Conservation (phyloP, 169 alveolate genomes). For the Babesia divergens region DNA sequence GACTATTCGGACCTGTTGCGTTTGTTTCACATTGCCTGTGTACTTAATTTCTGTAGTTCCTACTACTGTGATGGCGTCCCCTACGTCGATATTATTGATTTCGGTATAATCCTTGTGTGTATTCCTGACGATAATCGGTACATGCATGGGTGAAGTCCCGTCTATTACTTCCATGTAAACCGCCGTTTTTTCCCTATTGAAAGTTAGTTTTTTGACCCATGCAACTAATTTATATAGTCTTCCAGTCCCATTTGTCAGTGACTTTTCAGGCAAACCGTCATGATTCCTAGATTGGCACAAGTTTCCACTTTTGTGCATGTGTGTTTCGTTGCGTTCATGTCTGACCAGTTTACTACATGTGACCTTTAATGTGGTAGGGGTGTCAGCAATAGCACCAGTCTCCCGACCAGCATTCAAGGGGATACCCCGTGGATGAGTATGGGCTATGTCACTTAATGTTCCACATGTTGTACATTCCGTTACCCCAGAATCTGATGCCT, state of each 20-base stretch:
- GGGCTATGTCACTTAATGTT: too few relatives aligned
- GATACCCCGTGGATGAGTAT: too few relatives aligned
- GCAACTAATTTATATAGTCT: conserved; percentile 35
- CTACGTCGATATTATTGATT: conserved; percentile 71
- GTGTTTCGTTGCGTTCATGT: too few relatives aligned
- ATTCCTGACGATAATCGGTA: conserved; percentile 78
- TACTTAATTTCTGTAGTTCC: conserved; percentile 77
- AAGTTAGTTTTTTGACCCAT: conserved; percentile 69
- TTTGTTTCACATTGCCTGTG: conserved; percentile 67
- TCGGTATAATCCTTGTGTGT: conserved; percentile 63
- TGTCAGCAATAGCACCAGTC: not conserved
- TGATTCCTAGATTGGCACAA: not conserved
- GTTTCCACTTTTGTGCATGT: not conserved
- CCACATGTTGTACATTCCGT: too few relatives aligned
- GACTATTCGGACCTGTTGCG: conserved; percentile 47
- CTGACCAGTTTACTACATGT: too few relatives aligned
- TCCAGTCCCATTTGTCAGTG: not conserved
- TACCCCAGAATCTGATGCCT: too few relatives aligned
- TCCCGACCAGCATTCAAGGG: not conserved
- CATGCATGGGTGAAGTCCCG: conserved; percentile 80
- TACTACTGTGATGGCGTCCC: conserved; percentile 78
- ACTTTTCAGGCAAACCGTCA: not conserved
- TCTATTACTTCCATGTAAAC: conserved; percentile 84
- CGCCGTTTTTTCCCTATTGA: conserved; percentile 77
- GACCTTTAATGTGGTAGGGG: not conserved